Percentiles rank a stretch among this genome's conserved stretches.
Evolutionary conservation across 2,329 filamentous ascomycete genomes (phyloP).

Genomic region (Trichoderma pleuroti): DNA sequence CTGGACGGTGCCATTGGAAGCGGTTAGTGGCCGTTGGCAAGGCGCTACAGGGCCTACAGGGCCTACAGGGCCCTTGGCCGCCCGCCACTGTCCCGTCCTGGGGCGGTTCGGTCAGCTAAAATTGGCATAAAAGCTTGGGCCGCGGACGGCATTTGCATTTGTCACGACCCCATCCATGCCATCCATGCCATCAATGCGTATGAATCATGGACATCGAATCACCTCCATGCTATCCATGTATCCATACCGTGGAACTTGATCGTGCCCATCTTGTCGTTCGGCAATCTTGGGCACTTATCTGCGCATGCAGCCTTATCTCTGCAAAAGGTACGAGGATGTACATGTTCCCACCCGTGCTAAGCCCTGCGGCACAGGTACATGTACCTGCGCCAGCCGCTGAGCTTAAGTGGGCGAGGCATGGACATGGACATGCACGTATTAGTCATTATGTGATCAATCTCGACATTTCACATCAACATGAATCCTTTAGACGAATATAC

Average conservation of each 20-base stretch:
- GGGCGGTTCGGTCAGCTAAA: background rate
- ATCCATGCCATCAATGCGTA: background rate
- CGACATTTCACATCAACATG: background rate
- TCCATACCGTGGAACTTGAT: background rate
- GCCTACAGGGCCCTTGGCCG: background rate
- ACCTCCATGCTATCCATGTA: too few species aligned
- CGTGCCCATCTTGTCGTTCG: background rate
- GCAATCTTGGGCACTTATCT: background rate
- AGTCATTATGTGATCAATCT: background rate
- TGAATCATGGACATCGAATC: background rate
- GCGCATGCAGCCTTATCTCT: background rate
- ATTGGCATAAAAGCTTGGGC: background rate
- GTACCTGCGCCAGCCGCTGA: background rate
- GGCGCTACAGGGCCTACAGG: background rate
- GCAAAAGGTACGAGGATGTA: background rate
- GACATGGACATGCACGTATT: background rate
- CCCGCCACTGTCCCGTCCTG: background rate
- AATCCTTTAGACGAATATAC: background rate
- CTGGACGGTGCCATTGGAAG: background rate
- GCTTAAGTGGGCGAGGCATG: background rate
- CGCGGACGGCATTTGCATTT: background rate
- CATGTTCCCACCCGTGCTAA: background rate
- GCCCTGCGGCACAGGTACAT: background rate
- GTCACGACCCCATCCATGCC: background rate
- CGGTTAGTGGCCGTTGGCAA: background rate